phyloP scores from a whole-genome alignment of 768 basidiomycete genomes.

The Panaeolus cyanescens region DNA sequence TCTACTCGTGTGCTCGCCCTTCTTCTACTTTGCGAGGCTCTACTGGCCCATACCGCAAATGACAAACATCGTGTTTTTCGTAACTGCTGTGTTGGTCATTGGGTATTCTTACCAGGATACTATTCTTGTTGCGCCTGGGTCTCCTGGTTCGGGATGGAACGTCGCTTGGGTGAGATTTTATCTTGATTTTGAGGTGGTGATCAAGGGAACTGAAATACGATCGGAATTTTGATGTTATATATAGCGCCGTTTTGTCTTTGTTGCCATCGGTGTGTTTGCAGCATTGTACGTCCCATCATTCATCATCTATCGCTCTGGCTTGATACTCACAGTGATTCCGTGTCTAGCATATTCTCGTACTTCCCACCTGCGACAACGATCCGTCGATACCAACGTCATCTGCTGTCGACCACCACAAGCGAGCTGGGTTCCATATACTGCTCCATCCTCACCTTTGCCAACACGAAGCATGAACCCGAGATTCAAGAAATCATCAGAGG shows the following conservation, averaged over 20 bases:
- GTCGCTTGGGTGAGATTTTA: slow-evolving; percentile 76
- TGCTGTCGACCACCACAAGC: slow-evolving; percentile 65
- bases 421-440: slow-evolving; percentile 78
- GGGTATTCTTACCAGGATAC: slow-evolving; percentile 76
- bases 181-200: background rate
- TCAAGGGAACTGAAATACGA: too few species aligned
- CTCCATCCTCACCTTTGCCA: slow-evolving; percentile 72
- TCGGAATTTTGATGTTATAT: background rate
- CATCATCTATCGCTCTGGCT: background rate
- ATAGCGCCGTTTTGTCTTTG: slow-evolving; percentile 69
- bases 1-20: slow-evolving; percentile 68
- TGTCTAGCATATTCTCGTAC: slow-evolving; percentile 62
- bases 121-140: slow-evolving; percentile 46
- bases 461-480: slow-evolving; percentile 52
- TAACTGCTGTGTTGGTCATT: slow-evolving; percentile 63
- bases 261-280: slow-evolving; percentile 69
- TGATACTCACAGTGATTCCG: background rate
- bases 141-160: slow-evolving; percentile 58
- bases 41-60: slow-evolving; percentile 77
- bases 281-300: slow-evolving; percentile 59
- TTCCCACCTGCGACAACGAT: slow-evolving; percentile 78
- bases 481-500: slow-evolving; percentile 59
- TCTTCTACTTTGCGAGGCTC: slow-evolving; percentile 69
- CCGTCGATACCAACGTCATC: slow-evolving; percentile 68
- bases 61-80: slow-evolving; percentile 69